A percentile compares a stretch with the other conserved stretches of the same genome.
These are phyloP conservation scores for Rhizopus microsporus DNA, from an alignment of 371 early-diverging fungal species.

Conservation along the genomic window DNA sequence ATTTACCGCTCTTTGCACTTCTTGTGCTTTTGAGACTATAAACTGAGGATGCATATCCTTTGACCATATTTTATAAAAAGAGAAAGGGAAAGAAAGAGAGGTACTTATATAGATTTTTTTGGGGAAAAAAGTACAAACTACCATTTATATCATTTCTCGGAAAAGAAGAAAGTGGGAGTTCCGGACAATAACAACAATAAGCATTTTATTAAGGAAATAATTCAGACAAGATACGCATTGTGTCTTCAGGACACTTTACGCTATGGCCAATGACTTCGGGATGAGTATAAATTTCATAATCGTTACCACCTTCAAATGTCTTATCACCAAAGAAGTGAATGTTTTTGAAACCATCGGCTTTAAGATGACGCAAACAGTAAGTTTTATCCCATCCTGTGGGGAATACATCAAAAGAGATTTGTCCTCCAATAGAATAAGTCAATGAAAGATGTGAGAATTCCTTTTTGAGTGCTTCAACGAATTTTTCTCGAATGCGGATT, in stretches of 20 bases:
- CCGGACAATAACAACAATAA: background rate
- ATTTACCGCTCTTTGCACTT: constrained; percentile 45
- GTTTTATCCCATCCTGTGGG: constrained; percentile 99
- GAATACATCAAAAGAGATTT: constrained; percentile 99
- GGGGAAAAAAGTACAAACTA: constrained; percentile 14
- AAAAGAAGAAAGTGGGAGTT: background rate
- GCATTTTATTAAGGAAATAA: constrained; percentile 60
- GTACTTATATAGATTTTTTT: background rate
- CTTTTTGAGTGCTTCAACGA: constrained; percentile 84
- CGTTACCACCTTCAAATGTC: constrained; percentile 98
- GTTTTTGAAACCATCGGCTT: constrained; percentile 84
- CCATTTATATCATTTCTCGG: constrained; percentile 6
- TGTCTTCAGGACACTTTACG: constrained; percentile 92
- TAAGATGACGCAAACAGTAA: constrained; percentile 95
- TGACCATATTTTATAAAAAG: constrained; percentile 25
- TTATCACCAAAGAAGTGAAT: constrained; percentile 99
- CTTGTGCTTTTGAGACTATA: constrained; percentile 47
- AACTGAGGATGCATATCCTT: constrained; percentile 42
- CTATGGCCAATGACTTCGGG: constrained; percentile 85
- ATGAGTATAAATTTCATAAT: constrained; percentile 97
- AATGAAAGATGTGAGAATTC: constrained; percentile 90
- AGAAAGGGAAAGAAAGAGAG: constrained; percentile 19
- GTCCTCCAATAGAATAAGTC: constrained; percentile 98
- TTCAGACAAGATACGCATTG: constrained; percentile 83
- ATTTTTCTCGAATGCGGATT: constrained; percentile 79